A percentile compares a stretch with the other conserved stretches of the same genome.
Evolutionary conservation across 116 monocot species (phyloP).

Genomic region (Dioscorea cayenensis): DNA sequence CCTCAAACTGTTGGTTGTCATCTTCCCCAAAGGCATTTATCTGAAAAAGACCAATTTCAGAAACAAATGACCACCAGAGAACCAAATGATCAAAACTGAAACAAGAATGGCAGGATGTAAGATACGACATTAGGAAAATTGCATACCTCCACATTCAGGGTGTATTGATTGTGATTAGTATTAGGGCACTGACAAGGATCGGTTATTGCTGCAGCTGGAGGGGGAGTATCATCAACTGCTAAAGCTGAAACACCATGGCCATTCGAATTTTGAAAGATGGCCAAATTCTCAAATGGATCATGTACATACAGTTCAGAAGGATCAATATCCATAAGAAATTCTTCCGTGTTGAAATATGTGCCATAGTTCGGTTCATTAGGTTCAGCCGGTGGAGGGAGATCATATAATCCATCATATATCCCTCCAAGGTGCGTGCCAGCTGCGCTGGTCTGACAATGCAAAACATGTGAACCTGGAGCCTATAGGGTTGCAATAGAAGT

Average conservation of each 20-base stretch:
- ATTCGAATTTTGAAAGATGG: background rate
- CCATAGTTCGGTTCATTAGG: background rate
- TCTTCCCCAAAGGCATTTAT: background rate
- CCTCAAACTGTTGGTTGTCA: background rate
- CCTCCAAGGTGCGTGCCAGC: background rate
- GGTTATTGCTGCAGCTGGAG: background rate
- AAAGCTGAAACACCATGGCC: background rate
- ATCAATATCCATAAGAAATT: conserved; percentile 11
- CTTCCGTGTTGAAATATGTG: conserved; percentile 22
- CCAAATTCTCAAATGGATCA: background rate
- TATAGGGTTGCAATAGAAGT: conserved; percentile 2
- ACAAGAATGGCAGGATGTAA: background rate
- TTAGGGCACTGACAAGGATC: background rate
- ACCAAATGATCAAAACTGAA: background rate
- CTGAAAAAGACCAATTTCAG: background rate
- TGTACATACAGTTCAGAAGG: background rate
- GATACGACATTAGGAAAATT: background rate
- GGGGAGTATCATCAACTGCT: background rate
- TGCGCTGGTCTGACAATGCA: background rate
- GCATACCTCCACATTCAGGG: background rate
- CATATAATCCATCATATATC: conserved; percentile 11
- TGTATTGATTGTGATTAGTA: background rate
- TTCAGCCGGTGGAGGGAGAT: background rate
- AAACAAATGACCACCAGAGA: background rate
- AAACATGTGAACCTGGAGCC: conserved; percentile 7